Evolutionary conservation across 2,329 filamentous ascomycete species (phyloP), one percentile per base, ranked within the genome.

Genomic region (Talaromyces sp.): DNA sequence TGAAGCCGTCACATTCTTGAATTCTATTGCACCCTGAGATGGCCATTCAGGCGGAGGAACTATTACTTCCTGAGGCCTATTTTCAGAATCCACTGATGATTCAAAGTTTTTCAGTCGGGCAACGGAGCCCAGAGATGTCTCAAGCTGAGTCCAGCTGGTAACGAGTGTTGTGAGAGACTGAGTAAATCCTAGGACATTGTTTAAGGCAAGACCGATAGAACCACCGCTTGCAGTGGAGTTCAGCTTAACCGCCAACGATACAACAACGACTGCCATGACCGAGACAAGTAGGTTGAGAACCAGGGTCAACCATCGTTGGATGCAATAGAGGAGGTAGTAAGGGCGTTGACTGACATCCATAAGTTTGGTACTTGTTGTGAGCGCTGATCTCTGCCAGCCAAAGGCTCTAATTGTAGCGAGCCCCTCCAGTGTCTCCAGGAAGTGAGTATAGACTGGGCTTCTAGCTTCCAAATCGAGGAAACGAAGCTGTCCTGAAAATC

Each of bases 321-420:
- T 80, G 41, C 82, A 81, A 62, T 80, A 83, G 10, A 88, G 77
- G 0, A 87, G 77, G 68, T 88, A 88, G 59, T 83, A 85, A 0
- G 86, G 85, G 22, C 77, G 74, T 69, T 88, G 86, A 0, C 85
- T 85, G 9, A 73, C 73, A 65, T 87, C 83, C 2, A 88, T 73
- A 0, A 85, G 77, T 3, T 69, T 66, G 16, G 81, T 73, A 62
- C 84, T 86, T 66, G 78, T 78, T 33, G 79, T 69, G 16, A 80
- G 73, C 58, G 81, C 77, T 3, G 73, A 70, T 0, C 73, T 66
- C 16, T 81, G 75, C 85, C 84, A 87, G 1, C 82, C 80, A 69
- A 91, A 94, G 0, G 89, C 89, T 14, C 91, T 86, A 61, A 94
- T 91, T 0, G 91, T 93, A 1, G 86, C 82, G 24, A 95, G 86